Base-by-base conservation (phyloP, 208 protist species). In the Vickermania spadyakhi region DNA sequence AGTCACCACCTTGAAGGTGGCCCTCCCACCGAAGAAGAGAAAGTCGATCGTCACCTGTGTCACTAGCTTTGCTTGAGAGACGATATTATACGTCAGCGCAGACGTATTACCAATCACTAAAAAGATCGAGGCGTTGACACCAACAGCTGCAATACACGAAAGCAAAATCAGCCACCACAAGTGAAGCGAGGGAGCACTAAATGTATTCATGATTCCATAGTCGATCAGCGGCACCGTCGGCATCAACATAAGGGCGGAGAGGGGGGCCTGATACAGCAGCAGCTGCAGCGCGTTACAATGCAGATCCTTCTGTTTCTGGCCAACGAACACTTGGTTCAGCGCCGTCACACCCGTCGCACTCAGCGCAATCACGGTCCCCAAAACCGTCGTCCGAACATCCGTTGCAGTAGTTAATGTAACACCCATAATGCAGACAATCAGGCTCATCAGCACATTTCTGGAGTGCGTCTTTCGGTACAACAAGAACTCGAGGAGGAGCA, bases 21-120 rank as follows among this genome's bases (percentile, higher is more conserved):
- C 49, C 3, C 22, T 21, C 22, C 75, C 75, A 2, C 62, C 64
- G 59, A 96, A 91, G 28, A 88, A 66, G 4, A 92, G 1, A 58
- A 89, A 89, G 1, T 84, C 84, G 1, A 90, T 41, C 1, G 72
- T 73, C 5, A 94, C 56, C 61, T 95, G 84, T 18, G 86, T 62
- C 28, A 75, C 80, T 22, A 89, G 77, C 36, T 79, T 79, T 49
- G 74, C 61, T 31, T 79, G 70, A 3, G 65, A 64, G 22, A 78
- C 11, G 36, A 79, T 70, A 23, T 79, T 31, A 36, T 61, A 78
- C 50, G 73, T 74, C 27, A 79, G 60, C 2, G 73, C 57, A 3
- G 60, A 70, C 4, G 73, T 77, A 26, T 58, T 73, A 52, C 73
- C 73, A 31, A 79, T 75, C 18, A 79, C 56, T 1, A 79, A 27